Evolutionary conservation across 495 filamentous ascomycete species (phyloP).

Genomic region (Pyrenula aspistea): DNA sequence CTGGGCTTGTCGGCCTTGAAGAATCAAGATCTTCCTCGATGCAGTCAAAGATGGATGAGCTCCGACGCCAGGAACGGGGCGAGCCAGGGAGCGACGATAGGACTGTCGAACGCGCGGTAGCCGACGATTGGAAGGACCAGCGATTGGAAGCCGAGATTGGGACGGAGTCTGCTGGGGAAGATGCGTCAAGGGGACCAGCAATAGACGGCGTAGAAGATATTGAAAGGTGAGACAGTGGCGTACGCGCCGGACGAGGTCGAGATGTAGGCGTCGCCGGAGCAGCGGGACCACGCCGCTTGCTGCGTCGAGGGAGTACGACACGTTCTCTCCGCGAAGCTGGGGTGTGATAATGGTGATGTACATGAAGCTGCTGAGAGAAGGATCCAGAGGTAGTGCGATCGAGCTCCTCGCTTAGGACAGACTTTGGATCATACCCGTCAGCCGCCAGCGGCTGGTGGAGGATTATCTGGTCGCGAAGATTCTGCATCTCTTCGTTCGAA

Average conservation of each 20-base stretch:
- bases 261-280: slow-evolving; percentile 48
- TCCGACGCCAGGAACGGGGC: slow-evolving; percentile 59
- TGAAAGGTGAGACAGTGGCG: slow-evolving; percentile 22
- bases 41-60: slow-evolving; percentile 69
- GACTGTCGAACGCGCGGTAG: slow-evolving; percentile 11
- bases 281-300: slow-evolving; percentile 51
- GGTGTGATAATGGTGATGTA: slow-evolving; percentile 81
- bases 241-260: slow-evolving; percentile 25
- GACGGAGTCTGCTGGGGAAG: slow-evolving; percentile 17
- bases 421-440: slow-evolving; percentile 6
- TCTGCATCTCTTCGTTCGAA: slow-evolving; percentile 90
- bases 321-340: slow-evolving; percentile 37
- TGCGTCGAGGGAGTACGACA: slow-evolving; percentile 48
- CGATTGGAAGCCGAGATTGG: slow-evolving; percentile 42
- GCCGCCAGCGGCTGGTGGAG: slow-evolving; percentile 58
- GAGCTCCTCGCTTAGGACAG: slow-evolving; percentile 56
- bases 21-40: slow-evolving; percentile 39
- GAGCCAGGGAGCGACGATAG: slow-evolving; percentile 69
- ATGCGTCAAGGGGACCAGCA: slow-evolving; percentile 49
- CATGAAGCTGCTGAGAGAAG: slow-evolving; percentile 65
- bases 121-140: slow-evolving; percentile 60
- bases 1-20: slow-evolving; percentile 65
- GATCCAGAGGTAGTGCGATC: slow-evolving; percentile 35
- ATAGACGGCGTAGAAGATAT: slow-evolving; percentile 35
- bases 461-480: slow-evolving; percentile 70